A percentile compares a stretch with the other conserved stretches of the same genome.
Conservation (phyloP, 148 eudicot species). For the Pouteria glomerata region DNA sequence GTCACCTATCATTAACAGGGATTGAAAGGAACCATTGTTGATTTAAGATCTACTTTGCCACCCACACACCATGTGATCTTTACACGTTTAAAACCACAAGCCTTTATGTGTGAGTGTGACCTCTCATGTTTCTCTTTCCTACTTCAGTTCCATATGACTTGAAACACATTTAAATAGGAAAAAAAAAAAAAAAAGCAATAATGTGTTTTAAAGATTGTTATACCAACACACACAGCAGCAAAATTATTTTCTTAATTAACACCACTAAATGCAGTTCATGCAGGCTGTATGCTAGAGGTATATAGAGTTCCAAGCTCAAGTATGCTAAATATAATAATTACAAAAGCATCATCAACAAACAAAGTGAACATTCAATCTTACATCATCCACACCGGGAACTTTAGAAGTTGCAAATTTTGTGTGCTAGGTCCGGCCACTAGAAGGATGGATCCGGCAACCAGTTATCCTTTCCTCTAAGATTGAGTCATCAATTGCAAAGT, state of each 20-base stretch:
- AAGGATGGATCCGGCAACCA: constrained; percentile 73
- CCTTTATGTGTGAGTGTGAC: background rate
- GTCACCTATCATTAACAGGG: background rate
- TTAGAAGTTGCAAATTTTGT: constrained; percentile 80
- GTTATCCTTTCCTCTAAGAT: constrained; percentile 79
- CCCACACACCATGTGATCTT: background rate
- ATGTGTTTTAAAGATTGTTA: background rate
- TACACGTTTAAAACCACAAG: background rate
- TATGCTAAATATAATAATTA: background rate
- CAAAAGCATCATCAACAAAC: background rate
- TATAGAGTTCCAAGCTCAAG: background rate
- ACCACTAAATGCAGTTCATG: constrained; percentile 4
- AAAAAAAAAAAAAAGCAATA: background rate
- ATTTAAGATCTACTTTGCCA: background rate
- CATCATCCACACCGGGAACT: constrained; percentile 67
- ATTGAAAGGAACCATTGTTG: no score
- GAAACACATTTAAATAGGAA: background rate
- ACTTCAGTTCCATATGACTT: background rate
- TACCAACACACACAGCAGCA: background rate
- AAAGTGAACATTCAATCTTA: constrained; percentile 18
- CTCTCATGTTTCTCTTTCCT: background rate
- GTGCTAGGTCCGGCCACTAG: constrained; percentile 84
- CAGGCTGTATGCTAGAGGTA: background rate
- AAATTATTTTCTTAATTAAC: background rate
- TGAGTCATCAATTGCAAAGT: constrained; percentile 73